Evolutionary conservation across 2,329 filamentous ascomycete genomes (phyloP), one percentile per base, ranked within the genome.

Genomic region (Arthrinium puccinioides): DNA sequence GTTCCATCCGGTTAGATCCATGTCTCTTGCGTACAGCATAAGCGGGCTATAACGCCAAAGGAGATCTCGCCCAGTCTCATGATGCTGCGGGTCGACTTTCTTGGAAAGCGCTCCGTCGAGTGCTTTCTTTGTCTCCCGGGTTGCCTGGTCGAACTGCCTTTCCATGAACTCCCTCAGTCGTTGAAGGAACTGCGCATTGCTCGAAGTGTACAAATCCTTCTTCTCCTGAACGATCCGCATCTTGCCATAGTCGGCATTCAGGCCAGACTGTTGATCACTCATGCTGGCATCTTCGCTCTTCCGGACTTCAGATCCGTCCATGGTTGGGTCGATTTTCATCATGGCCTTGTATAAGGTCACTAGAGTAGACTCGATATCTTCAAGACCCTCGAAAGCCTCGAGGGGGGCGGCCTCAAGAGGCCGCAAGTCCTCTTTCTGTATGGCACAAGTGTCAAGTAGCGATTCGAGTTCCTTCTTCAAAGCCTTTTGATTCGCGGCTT

Each of bases 161-260:
- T 81, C 77, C 75, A 97, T 84, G 56, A 89, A 90, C 36, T 86
- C 81, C 45, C 84, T 80, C 11, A 96, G 69, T 32, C 89, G 77
- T 43, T 81, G 77, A 52, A 95, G 74, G 56, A 97, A 96, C 37
- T 76, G 64, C 16, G 72, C 66, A 47, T 82, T 87, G 56, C 94
- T 86, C 11, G 79, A 71, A 39, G 82, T 70, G 53, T 96, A 98
- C 55, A 87, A 82, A 45, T 94, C 84, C 59, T 88, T 92, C 73
- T 95, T 96, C 60, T 97, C 88, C 49, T 88, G 86, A 19, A 98
- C 78, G 27, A 94, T 89, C 38, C 86, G 81, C 90, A 98, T 97
- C 48, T 87, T 83, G 23, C 86, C 87, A 44, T 83, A 87, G 52
- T 87, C 84, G 36, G 75, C 81, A 49, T 84, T 80, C 10, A 84